These are phyloP conservation scores for Endocarpon pusillum DNA, from an alignment of 495 filamentous ascomycete species.

Conservation along the genomic window DNA sequence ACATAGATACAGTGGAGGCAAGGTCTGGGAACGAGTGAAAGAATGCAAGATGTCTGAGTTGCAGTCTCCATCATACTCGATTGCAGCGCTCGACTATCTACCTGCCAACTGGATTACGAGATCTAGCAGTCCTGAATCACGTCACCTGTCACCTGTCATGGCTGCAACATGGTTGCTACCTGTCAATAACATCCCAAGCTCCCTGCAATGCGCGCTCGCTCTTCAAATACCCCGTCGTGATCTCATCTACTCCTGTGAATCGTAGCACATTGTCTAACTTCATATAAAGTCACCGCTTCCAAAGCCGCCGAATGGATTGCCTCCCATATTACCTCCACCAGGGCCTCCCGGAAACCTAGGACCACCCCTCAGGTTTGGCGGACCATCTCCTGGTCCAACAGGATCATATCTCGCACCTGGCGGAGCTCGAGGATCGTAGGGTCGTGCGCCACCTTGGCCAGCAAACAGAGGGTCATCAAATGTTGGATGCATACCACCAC, in stretches of 20 bases:
- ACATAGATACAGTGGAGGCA: slow-evolving; percentile 7
- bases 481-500: slow-evolving; percentile 85
- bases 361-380: slow-evolving; percentile 32
- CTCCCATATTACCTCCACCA: slow-evolving; percentile 20
- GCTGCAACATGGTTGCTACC: no score
- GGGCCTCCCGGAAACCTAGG: slow-evolving; percentile 27
- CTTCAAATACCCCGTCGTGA: not conserved
- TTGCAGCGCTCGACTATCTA: no score
- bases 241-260: slow-evolving; percentile 5
- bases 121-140: no score
- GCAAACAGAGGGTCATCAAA: slow-evolving; percentile 86
- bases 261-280: slow-evolving; percentile 5
- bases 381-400: slow-evolving; percentile 51
- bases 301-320: slow-evolving; percentile 27
- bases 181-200: no score
- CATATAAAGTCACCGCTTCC: slow-evolving; percentile 50
- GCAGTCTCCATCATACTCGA: not conserved
- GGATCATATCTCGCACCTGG: slow-evolving; percentile 64
- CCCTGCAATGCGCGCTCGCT: not conserved
- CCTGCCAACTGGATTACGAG: no score
- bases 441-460: slow-evolving; percentile 33
- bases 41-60: slow-evolving; percentile 2
- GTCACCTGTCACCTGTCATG: no score
- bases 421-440: slow-evolving; percentile 28
- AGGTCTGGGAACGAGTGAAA: slow-evolving; percentile 4